Evolutionary conservation across 345 rosid genomes (phyloP), one percentile per base, ranked within the genome.

Genomic region (Eucalyptus grandis): DNA sequence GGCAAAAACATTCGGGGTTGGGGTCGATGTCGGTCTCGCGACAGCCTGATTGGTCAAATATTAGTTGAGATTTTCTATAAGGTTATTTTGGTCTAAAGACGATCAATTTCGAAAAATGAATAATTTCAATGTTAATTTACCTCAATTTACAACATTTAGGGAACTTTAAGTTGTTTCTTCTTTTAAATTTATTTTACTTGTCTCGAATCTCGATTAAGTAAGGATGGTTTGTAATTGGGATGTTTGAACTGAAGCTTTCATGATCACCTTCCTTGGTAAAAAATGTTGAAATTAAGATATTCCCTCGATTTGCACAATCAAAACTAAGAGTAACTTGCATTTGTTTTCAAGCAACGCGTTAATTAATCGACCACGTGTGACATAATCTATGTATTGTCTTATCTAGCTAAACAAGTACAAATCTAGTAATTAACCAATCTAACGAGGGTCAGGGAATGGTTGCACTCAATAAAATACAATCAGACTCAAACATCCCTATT

Each of bases 21-120:
- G 5, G 37, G 72, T 30, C 8, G 69, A 30, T 1, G 8, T 27
- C 17, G 34, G 7, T 6, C 17, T 27, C 69, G 2, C 5, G 9
- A 14, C 5, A 3, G 1, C 16, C 3, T 13, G 8, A 62, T 13
- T 2, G 10, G 24, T 53, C 9, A 30, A 30, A 6, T 12, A 3
- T 62, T 14, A 4, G 17, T 4, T 14, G 34, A 30, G 69, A 30
- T 30, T 62, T 62, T 3, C 7, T 7, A 30, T 30, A 30, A 30
- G 17, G 69, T 62, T 13, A 62, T 2, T 27, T 0, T 27, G 4
- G 4, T 14, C 15, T 12, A 6, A 13, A 12, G 6, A 53, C 3
- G 6, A 31, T 15, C 12, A 2, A 9, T 37, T 62, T 62, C 16
- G 4, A 62, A 62, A 30, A 62, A 16, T 8, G 24, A 8, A 17